Conservation (phyloP, 495 filamentous ascomycete species). For the Talaromyces adpressus region DNA sequence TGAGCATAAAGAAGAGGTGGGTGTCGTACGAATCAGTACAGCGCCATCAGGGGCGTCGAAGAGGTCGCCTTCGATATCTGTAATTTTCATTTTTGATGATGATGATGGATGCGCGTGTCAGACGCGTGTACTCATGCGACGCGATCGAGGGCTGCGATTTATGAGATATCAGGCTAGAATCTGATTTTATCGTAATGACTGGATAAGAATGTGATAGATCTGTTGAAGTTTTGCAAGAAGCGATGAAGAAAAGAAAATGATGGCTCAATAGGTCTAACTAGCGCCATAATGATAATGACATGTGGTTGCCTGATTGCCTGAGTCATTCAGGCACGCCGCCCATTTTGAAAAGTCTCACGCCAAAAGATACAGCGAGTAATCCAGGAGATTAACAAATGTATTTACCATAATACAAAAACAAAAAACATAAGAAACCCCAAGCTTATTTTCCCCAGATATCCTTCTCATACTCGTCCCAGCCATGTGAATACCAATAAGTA, state of each 20-base stretch:
- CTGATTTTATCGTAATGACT: too few relatives aligned
- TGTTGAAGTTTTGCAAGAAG: neutral
- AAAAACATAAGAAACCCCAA: neutral
- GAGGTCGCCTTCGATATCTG: constrained; percentile 31
- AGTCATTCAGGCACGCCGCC: neutral
- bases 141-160: neutral
- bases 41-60: constrained; percentile 37
- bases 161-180: too few relatives aligned
- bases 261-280: neutral
- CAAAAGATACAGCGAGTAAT: neutral
- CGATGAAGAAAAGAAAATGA: neutral
- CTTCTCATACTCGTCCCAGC: neutral
- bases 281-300: neutral
- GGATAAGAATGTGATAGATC: too few relatives aligned
- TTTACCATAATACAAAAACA: neutral
- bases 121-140: neutral
- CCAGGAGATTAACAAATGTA: too few relatives aligned
- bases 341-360: neutral
- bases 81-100: neutral
- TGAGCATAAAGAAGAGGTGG: neutral
- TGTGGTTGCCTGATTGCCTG: neutral
- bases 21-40: constrained; percentile 35
- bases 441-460: neutral
- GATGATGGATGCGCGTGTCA: neutral
- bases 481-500: neutral